Evolutionary conservation across 2,329 filamentous ascomycete genomes (phyloP).

Genomic region (Dryadomyces quercivorus): DNA sequence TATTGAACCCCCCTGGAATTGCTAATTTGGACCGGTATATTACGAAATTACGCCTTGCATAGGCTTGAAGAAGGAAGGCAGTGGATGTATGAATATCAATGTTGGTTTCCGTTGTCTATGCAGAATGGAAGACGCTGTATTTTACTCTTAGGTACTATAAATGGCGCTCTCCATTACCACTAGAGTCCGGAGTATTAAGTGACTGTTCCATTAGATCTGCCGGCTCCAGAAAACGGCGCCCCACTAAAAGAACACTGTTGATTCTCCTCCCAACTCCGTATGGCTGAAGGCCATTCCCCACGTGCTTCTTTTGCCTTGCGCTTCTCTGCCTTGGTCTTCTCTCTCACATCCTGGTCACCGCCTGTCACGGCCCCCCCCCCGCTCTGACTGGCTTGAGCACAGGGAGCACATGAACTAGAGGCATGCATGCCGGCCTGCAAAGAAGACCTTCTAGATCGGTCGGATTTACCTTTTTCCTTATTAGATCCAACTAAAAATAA

Average conservation of each 20-base stretch:
- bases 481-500: not conserved
- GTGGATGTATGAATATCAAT: not conserved
- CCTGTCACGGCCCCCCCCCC: not conserved
- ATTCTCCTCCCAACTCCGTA: too few species aligned
- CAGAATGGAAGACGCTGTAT: too few species aligned
- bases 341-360: not conserved
- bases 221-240: too few species aligned
- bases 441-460: not conserved
- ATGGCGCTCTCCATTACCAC: too few species aligned
- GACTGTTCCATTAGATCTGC: too few species aligned
- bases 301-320: not conserved
- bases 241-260: too few species aligned
- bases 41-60: not conserved
- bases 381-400: not conserved
- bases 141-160: too few species aligned
- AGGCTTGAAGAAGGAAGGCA: not conserved
- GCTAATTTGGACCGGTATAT: not conserved
- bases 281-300: not conserved
- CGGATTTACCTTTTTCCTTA: slow-evolving; percentile 3
- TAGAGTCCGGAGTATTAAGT: too few species aligned
- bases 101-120: not conserved
- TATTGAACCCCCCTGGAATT: not conserved
- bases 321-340: not conserved
- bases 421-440: not conserved
- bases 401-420: not conserved